phyloP scores from a whole-genome alignment of 1,284 basidiomycete genomes.

The Trichosporon sp. region DNA sequence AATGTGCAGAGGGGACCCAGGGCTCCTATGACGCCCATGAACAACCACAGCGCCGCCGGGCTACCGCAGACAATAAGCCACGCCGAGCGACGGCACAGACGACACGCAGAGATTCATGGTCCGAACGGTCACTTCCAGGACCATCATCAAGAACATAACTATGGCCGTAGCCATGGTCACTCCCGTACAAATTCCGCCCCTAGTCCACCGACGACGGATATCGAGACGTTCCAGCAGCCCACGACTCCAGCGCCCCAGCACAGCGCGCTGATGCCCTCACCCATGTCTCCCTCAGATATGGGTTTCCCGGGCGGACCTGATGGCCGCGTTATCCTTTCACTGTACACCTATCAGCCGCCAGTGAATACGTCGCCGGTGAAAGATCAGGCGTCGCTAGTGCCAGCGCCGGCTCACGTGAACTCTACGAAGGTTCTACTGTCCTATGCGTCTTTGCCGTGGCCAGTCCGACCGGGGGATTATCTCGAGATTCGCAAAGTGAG shows the following conservation, averaged over 20 bases:
- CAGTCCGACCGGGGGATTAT: constrained; percentile 46
- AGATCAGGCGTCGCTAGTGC: not conserved
- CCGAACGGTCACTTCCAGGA: not conserved
- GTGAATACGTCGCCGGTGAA: not conserved
- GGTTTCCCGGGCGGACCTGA: not conserved
- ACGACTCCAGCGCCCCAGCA: constrained; percentile 25
- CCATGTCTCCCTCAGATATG: constrained; percentile 15
- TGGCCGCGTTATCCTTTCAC: constrained; percentile 27
- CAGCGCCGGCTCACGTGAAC: not conserved
- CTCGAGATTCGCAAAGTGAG: constrained; percentile 47
- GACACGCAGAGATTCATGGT: constrained; percentile 19
- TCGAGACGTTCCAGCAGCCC: constrained; percentile 32
- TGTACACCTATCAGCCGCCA: constrained; percentile 49
- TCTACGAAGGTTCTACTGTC: constrained; percentile 36
- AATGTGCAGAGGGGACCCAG: constrained; percentile 33
- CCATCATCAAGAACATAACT: constrained; percentile 8
- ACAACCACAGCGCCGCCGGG: constrained; percentile 32
- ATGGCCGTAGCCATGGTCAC: constrained; percentile 29
- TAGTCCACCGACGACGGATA: constrained; percentile 35
- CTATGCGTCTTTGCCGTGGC: constrained; percentile 46
- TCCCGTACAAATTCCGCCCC: constrained; percentile 37
- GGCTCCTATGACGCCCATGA: constrained; percentile 30
- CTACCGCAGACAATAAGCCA: constrained; percentile 20
- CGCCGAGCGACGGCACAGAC: constrained; percentile 19
- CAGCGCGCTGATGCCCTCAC: not conserved